Percentiles rank a stretch among this genome's conserved stretches.
These are phyloP conservation scores for Salix koriyanagi DNA, from an alignment of 345 rosid genomes.

Conservation along the genomic window DNA sequence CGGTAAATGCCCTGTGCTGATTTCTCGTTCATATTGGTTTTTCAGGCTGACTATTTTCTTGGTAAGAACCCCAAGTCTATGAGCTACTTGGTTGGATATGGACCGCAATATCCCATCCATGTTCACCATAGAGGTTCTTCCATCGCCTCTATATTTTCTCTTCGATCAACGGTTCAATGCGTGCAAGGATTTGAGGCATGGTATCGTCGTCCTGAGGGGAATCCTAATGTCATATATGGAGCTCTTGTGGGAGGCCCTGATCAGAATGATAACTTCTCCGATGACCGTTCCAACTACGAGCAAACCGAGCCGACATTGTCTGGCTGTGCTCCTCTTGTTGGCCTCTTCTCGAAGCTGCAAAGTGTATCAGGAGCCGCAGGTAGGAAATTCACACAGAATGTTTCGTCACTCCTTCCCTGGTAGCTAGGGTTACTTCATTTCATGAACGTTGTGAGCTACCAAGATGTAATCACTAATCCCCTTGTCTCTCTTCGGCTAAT, in stretches of 20 bases:
- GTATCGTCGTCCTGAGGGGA: constrained; percentile 21
- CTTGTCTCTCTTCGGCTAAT: not conserved
- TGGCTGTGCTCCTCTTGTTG: constrained; percentile 24
- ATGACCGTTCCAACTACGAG: constrained; percentile 24
- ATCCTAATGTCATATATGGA: constrained; percentile 24
- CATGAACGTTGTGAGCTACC: not conserved
- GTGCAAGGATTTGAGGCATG: constrained; percentile 30
- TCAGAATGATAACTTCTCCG: constrained; percentile 22
- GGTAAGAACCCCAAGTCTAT: constrained; percentile 27
- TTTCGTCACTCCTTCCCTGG: not conserved
- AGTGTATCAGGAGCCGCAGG: constrained; percentile 9
- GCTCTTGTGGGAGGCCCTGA: constrained; percentile 35
- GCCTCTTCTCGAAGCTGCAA: constrained; percentile 31
- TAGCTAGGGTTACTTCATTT: not conserved
- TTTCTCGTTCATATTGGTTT: not conserved
- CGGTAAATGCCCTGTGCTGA: not conserved
- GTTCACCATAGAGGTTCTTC: constrained; percentile 36
- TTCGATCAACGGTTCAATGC: constrained; percentile 15
- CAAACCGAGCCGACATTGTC: constrained; percentile 28
- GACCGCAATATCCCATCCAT: constrained; percentile 18
- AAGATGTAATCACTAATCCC: not conserved
- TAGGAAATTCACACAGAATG: not conserved
- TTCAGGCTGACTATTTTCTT: constrained; percentile 27
- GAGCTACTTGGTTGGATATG: constrained; percentile 29
- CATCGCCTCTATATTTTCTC: constrained; percentile 20